These are phyloP conservation scores for Ilyonectria destructans DNA, from an alignment of 2,329 filamentous ascomycete species.

Conservation along the genomic window DNA sequence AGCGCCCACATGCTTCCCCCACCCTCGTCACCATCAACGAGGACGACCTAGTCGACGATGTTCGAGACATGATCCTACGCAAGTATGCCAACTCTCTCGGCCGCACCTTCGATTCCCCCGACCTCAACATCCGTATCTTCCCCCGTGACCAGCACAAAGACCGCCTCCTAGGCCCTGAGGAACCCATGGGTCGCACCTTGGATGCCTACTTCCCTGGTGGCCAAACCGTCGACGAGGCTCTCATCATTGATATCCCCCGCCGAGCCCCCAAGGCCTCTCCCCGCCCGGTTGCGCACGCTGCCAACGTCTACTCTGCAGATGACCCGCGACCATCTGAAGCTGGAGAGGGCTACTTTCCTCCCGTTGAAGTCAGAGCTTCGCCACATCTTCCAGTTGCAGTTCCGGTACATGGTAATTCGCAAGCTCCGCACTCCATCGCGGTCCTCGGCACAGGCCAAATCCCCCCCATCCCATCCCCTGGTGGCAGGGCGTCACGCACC, in stretches of 20 bases:
- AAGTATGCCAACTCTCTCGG: conserved; percentile 97
- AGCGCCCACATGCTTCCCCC: conserved; percentile 86
- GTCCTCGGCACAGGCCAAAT: conserved; percentile 86
- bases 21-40: conserved; percentile 89
- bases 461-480: conserved; percentile 87
- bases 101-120: conserved; percentile 89
- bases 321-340: conserved; percentile 78
- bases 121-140: conserved; percentile 84
- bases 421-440: conserved; percentile 77
- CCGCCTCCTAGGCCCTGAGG: conserved; percentile 86
- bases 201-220: conserved; percentile 90
- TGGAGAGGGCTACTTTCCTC: conserved; percentile 88
- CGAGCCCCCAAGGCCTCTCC: conserved; percentile 85
- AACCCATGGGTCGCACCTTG: conserved; percentile 83
- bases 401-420: conserved; percentile 54
- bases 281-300: conserved; percentile 57
- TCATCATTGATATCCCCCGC: conserved; percentile 90
- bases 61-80: conserved; percentile 90
- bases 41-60: conserved; percentile 94
- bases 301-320: conserved; percentile 72
- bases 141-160: conserved; percentile 79
- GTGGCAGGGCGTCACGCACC: conserved; percentile 67
- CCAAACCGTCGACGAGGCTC: conserved; percentile 89
- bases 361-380: conserved; percentile 67
- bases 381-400: conserved; percentile 60